phyloP scores from a whole-genome alignment of 2,329 filamentous ascomycete species.

The Magnaporthiopsis incrustans region DNA sequence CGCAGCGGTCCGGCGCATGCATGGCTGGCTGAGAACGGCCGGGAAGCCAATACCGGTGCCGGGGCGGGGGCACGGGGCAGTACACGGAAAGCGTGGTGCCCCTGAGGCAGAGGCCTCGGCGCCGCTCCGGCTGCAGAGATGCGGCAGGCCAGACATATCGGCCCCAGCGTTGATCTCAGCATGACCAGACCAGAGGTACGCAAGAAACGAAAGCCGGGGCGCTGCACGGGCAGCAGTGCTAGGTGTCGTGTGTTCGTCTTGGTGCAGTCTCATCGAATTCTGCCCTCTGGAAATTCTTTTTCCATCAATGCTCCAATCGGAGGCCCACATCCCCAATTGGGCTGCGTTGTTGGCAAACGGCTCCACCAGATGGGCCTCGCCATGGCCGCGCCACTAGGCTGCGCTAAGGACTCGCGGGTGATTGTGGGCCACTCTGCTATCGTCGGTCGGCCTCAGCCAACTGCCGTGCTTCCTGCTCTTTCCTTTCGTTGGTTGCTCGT shows the following conservation, averaged over 20 bases:
- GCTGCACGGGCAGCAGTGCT: neutral
- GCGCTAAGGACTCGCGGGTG: too few species aligned
- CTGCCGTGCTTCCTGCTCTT: too few species aligned
- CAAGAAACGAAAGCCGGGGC: neutral
- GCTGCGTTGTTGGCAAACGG: too few species aligned
- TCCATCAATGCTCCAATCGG: neutral
- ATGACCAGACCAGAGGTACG: conserved; percentile 7
- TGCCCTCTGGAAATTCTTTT: neutral
- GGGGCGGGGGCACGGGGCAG: too few species aligned
- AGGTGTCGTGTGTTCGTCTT: neutral
- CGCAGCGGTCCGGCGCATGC: conserved; percentile 2
- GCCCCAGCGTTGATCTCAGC: conserved; percentile 11
- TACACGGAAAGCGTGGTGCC: neutral
- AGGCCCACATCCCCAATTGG: neutral
- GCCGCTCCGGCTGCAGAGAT: neutral
- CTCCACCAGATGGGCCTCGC: too few species aligned
- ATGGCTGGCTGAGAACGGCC: conserved; percentile 9
- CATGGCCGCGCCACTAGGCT: too few species aligned
- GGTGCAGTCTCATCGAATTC: neutral
- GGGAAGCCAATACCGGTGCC: conserved; percentile 7
- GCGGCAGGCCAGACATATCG: conserved; percentile 15
- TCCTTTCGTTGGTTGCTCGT: too few species aligned
- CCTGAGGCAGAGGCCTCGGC: neutral
- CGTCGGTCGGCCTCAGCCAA: too few species aligned
- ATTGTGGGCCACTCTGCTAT: too few species aligned